Base-by-base conservation (phyloP, 2,329 filamentous ascomycete genomes). In the Diplodia mutila region DNA sequence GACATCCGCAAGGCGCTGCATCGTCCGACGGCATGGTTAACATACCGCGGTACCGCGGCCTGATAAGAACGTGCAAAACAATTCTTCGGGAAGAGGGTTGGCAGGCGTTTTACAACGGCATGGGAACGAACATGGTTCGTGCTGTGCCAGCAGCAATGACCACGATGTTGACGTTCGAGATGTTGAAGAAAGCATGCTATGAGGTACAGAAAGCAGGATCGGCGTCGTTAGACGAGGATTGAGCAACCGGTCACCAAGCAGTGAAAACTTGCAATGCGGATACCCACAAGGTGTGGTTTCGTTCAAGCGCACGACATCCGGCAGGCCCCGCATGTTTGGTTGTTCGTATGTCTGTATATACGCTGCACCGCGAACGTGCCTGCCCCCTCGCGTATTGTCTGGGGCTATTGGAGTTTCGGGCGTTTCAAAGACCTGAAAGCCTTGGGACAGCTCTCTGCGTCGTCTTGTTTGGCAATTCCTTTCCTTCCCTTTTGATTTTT, bases 111-210 rank as follows among this genome's bases (percentile, higher is more conserved):
- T 99, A 99, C 78, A 94, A 94, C 27, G 95, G 95, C 42, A 93
- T 99, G 85, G 95, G 95, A 46, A 97, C 94, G 59, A 99, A 99
- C 80, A 92, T 99, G 88, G 93, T 98, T 84, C 88, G 95, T 67
- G 95, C 95, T 8, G 90, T 99, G 14, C 95, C 95, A 37, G 93
- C 95, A 25, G 94, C 95, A 23, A 97, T 97, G 75, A 97, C 97
- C 29, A 99, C 95, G 3, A 96, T 99, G 90, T 85, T 98, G 76
- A 98, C 94, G 14, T 99, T 97, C 76, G 95, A 99, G 81, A 95
- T 90, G 71, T 77, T 90, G 68, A 84, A 85, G 71, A 85, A 85
- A 69, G 76, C 81, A 18, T 82, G 57, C 42, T 55, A 54, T 18
- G 52, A 64, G 34, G 27, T 68, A 55, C 55, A 68, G 51, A 61